Evolutionary conservation across 2,329 filamentous ascomycete genomes (phyloP).

Genomic region (Aspergillus transmontanensis): DNA sequence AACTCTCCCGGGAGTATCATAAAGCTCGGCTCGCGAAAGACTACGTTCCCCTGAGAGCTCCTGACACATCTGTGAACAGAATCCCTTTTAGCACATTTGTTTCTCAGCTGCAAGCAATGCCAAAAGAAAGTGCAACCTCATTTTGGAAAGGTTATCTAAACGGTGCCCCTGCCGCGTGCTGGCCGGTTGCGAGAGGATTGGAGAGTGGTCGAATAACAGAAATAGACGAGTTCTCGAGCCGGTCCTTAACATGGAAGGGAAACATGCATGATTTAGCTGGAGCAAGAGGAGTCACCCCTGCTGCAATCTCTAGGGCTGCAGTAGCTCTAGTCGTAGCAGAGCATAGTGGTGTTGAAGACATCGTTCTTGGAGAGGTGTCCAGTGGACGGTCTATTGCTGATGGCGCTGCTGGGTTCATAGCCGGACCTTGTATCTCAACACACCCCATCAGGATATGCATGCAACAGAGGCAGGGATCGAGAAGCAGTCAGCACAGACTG

Average conservation of each 20-base stretch:
- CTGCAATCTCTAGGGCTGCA: neutral
- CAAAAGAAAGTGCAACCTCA: neutral
- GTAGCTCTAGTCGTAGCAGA: neutral
- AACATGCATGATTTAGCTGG: neutral
- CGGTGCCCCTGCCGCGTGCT: neutral
- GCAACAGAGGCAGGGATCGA: neutral
- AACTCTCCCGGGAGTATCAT: neutral
- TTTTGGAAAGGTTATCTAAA: neutral
- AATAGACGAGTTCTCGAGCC: neutral
- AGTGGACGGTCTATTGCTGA: neutral
- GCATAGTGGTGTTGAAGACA: neutral
- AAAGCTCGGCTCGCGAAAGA: neutral
- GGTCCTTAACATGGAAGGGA: neutral
- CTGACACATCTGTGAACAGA: neutral
- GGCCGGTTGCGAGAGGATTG: neutral
- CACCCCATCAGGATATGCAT: neutral
- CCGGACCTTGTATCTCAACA: neutral
- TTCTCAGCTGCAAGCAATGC: neutral
- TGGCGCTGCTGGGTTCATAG: neutral
- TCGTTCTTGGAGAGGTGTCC: neutral
- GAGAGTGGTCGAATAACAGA: neutral
- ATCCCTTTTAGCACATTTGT: neutral
- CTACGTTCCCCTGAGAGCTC: neutral
- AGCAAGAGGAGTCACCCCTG: neutral
- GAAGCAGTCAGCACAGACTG: neutral